These are phyloP conservation scores for Suhomyces emberorum DNA, from an alignment of 805 yeast genomes.

Conservation along the genomic window DNA sequence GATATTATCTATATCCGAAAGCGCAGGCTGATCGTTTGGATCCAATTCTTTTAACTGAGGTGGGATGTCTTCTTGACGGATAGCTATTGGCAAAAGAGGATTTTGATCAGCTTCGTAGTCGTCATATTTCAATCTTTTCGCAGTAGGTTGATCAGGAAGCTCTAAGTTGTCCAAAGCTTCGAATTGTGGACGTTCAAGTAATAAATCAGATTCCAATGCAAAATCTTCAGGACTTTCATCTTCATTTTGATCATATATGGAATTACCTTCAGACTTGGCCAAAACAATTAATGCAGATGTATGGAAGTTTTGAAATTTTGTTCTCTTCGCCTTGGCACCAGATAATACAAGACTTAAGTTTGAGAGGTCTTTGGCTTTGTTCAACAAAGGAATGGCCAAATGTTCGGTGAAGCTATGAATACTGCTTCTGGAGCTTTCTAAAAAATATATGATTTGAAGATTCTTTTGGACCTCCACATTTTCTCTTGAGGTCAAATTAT, in stretches of 20 bases:
- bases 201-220: constrained; percentile 67
- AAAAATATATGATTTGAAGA: constrained; percentile 47
- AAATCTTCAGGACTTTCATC: constrained; percentile 50
- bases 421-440: constrained; percentile 67
- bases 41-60: constrained; percentile 50
- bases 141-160: constrained; percentile 30
- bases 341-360: constrained; percentile 65
- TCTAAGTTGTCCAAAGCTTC: constrained; percentile 54
- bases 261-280: constrained; percentile 50
- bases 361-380: constrained; percentile 55
- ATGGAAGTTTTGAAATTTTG: constrained; percentile 73
- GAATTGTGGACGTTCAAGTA: constrained; percentile 71
- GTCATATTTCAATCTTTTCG: constrained; percentile 42
- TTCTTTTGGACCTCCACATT: constrained; percentile 28
- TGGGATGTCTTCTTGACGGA: constrained; percentile 64
- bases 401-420: constrained; percentile 65
- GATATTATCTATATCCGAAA: constrained; percentile 67
- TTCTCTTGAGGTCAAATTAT: constrained; percentile 26
- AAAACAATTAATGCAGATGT: constrained; percentile 71
- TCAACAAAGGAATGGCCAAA: constrained; percentile 51
- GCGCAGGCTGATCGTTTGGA: constrained; percentile 77
- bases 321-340: constrained; percentile 85
- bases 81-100: constrained; percentile 59
- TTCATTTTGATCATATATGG: constrained; percentile 19
- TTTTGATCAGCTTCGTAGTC: constrained; percentile 20